These are phyloP conservation scores for Solanum habrochaites DNA, from an alignment of 257 asterid genomes.

Conservation along the genomic window DNA sequence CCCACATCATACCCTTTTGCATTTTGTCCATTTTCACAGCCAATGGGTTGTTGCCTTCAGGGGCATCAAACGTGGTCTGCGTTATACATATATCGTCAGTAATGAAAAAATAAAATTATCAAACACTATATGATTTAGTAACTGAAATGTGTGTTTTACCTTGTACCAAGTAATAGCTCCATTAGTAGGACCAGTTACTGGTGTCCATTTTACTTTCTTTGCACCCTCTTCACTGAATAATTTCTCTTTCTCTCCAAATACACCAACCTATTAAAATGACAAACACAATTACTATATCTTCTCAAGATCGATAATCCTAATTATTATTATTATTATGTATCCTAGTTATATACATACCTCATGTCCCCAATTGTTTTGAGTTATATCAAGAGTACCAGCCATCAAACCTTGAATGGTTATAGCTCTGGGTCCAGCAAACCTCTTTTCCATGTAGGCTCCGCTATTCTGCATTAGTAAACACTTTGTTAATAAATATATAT, in stretches of 20 bases:
- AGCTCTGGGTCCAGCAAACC: constrained; percentile 62
- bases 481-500: too few species aligned
- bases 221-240: constrained; percentile 42
- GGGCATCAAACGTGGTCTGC: constrained; percentile 57
- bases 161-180: constrained; percentile 69
- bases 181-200: constrained; percentile 1
- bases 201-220: constrained; percentile 41
- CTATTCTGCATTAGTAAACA: constrained; percentile 37
- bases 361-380: constrained; percentile 47
- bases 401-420: constrained; percentile 51
- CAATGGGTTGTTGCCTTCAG: constrained; percentile 45
- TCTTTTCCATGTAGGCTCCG: constrained; percentile 77
- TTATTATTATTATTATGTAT: background rate
- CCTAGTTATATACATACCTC: constrained; percentile 26
- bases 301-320: background rate
- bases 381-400: constrained; percentile 67
- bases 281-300: background rate
- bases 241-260: constrained; percentile 32
- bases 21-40: constrained; percentile 43
- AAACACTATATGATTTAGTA: background rate
- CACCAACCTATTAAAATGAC: constrained; percentile 23
- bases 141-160: constrained; percentile 13
- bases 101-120: background rate
- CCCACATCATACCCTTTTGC: constrained; percentile 71
- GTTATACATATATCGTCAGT: background rate